Evolutionary conservation across 164 flowering plant species (phyloP).

Genomic region (Taxillus chinensis): DNA sequence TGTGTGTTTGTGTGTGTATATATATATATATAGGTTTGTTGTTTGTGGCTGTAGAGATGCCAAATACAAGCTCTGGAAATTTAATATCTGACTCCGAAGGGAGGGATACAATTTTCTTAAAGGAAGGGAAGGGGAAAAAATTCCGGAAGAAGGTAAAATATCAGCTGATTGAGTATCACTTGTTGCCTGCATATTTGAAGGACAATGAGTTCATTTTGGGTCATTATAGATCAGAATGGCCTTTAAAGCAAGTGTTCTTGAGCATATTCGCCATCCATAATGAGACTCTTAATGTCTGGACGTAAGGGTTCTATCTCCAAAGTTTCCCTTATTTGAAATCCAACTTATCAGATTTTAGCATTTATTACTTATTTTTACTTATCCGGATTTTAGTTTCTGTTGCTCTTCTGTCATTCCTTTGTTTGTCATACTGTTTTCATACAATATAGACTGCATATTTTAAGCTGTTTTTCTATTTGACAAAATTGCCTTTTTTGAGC

Average conservation of each 20-base stretch:
- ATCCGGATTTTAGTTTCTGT: too few species aligned
- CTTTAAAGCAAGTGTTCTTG: constrained; percentile 67
- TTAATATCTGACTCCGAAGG: constrained; percentile 4
- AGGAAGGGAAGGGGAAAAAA: constrained; percentile 71
- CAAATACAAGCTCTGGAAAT: constrained; percentile 13
- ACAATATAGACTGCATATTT: too few species aligned
- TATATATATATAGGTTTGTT: neutral
- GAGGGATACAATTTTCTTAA: constrained; percentile 9
- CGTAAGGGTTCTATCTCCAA: constrained; percentile 42
- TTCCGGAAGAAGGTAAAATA: constrained; percentile 89
- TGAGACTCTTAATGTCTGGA: constrained; percentile 96
- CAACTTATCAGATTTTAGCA: too few species aligned
- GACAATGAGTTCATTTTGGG: constrained; percentile 88
- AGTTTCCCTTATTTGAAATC: too few species aligned
- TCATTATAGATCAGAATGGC: constrained; percentile 91
- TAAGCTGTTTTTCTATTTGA: too few species aligned
- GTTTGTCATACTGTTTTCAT: too few species aligned
- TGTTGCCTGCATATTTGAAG: constrained; percentile 81
- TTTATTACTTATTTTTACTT: too few species aligned
- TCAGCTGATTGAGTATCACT: constrained; percentile 90
- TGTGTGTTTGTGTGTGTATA: neutral
- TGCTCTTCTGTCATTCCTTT: too few species aligned
- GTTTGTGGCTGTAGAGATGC: constrained; percentile 12
- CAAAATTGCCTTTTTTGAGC: too few species aligned
- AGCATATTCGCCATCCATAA: constrained; percentile 90